Conservation (phyloP, 2,329 filamentous ascomycete genomes). For the Sclerotinia glacialis region DNA sequence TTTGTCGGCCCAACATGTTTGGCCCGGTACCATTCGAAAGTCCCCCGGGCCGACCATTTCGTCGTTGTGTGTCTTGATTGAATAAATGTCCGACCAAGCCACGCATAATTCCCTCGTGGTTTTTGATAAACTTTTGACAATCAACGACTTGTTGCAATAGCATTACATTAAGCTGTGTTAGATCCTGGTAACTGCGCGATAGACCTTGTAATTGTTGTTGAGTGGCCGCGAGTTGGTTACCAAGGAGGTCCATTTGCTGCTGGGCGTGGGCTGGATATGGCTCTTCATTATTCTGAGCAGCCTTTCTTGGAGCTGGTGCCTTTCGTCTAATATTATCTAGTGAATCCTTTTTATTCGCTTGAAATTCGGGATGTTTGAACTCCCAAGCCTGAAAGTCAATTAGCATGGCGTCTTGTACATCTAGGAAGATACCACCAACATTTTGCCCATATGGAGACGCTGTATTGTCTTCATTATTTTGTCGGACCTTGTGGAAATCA, state of each 20-base stretch:
- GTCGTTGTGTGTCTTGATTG: slow-evolving; percentile 60
- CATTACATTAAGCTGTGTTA: slow-evolving; percentile 61
- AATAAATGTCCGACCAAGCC: slow-evolving; percentile 68
- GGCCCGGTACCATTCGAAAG: slow-evolving; percentile 40
- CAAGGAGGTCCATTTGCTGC: slow-evolving; percentile 86
- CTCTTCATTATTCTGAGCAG: slow-evolving; percentile 57
- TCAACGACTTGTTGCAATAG: slow-evolving; percentile 61
- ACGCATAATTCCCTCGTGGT: slow-evolving; percentile 69
- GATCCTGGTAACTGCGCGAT: slow-evolving; percentile 79
- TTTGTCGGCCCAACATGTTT: slow-evolving; percentile 30
- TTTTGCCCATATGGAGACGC: slow-evolving; percentile 78
- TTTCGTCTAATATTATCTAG: slow-evolving; percentile 96
- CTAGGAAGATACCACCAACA: slow-evolving; percentile 48
- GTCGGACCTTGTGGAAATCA: slow-evolving; percentile 96
- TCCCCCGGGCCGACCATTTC: slow-evolving; percentile 53
- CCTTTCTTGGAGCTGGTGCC: slow-evolving; percentile 84
- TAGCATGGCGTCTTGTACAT: slow-evolving; percentile 14
- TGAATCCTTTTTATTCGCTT: slow-evolving; percentile 91
- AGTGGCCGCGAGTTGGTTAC: slow-evolving; percentile 82
- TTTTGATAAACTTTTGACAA: slow-evolving; percentile 61
- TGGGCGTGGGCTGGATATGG: slow-evolving; percentile 58
- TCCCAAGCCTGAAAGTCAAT: slow-evolving; percentile 71
- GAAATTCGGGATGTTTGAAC: slow-evolving; percentile 96
- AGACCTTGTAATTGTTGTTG: slow-evolving; percentile 89
- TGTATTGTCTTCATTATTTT: slow-evolving; percentile 81